phyloP scores from a whole-genome alignment of 208 protist species.

The Endotrypanum monterogeii region DNA sequence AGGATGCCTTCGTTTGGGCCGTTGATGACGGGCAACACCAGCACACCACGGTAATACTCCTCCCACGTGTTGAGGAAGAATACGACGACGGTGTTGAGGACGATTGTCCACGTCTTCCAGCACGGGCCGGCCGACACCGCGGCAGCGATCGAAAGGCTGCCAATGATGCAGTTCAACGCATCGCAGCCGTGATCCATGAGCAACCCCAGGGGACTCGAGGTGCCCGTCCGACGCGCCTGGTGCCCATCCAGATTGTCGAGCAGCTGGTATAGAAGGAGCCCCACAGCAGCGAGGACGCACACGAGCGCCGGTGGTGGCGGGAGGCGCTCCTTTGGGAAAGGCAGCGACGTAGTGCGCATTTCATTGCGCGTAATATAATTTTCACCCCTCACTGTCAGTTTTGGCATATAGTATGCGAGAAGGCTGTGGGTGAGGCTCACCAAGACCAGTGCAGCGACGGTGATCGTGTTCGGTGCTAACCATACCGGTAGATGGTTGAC shows the following conservation, averaged over 20 bases:
- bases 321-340: conserved; percentile 31
- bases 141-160: conserved; percentile 49
- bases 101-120: conserved; percentile 71
- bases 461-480: conserved; percentile 89
- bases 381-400: conserved; percentile 44
- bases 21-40: conserved; percentile 90
- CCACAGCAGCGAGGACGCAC: conserved; percentile 57
- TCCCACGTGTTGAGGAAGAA: conserved; percentile 92
- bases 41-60: conserved; percentile 84
- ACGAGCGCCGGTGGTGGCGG: conserved; percentile 63
- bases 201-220: conserved; percentile 92
- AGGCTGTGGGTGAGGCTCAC: conserved; percentile 64
- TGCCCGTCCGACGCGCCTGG: conserved; percentile 90
- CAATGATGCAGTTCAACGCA: conserved; percentile 81
- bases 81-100: conserved; percentile 50
- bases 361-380: conserved; percentile 26
- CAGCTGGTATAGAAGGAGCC: conserved; percentile 82
- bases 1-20: conserved; percentile 91
- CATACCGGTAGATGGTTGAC: conserved; percentile 70
- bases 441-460: conserved; percentile 69
- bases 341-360: conserved; percentile 2
- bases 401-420: conserved; percentile 72
- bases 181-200: conserved; percentile 96
- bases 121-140: conserved; percentile 53
- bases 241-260: conserved; percentile 95